Evolutionary conservation across 495 filamentous ascomycete species (phyloP).

Genomic region (Xylona heveae): DNA sequence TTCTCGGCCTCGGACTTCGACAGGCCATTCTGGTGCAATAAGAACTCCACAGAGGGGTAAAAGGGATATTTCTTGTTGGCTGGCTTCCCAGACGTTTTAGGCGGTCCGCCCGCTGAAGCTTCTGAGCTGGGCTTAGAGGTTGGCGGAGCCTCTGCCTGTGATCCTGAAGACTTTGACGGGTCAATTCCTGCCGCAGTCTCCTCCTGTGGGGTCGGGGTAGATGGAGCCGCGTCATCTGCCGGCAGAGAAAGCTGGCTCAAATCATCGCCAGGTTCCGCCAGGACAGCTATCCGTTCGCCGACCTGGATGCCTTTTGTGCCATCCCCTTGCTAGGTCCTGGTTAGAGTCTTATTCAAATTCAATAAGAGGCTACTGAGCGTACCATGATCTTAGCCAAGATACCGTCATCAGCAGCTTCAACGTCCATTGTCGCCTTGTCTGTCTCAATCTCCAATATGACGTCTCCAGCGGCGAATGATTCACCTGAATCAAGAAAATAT

Average conservation of each 20-base stretch:
- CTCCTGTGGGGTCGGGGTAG: constrained; percentile 16
- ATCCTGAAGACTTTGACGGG: constrained; percentile 9
- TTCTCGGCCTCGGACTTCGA: constrained; percentile 47
- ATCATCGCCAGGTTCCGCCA: constrained; percentile 59
- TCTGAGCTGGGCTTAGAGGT: constrained; percentile 10
- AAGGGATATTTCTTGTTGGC: constrained; percentile 57
- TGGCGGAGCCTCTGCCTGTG: constrained; percentile 13
- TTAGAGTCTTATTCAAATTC: constrained; percentile 4
- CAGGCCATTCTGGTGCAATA: constrained; percentile 59
- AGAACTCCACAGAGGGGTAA: constrained; percentile 64
- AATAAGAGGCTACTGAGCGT: constrained; percentile 3
- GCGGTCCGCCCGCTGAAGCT: constrained; percentile 15
- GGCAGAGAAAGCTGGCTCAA: constrained; percentile 45
- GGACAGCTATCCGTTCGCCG: constrained; percentile 50
- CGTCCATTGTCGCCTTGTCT: constrained; percentile 77
- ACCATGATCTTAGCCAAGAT: constrained; percentile 55
- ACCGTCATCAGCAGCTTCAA: constrained; percentile 73
- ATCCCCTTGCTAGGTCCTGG: constrained; percentile 29
- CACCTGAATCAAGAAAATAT: constrained; percentile 17
- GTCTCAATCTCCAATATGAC: constrained; percentile 74
- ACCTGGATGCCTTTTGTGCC: constrained; percentile 51
- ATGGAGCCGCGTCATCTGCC: constrained; percentile 25
- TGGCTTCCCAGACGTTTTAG: constrained; percentile 21
- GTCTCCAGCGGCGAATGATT: constrained; percentile 54
- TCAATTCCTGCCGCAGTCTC: constrained; percentile 9